Conservation (phyloP, 1,139 yeast species). For the Suhomyces bokatorum region DNA sequence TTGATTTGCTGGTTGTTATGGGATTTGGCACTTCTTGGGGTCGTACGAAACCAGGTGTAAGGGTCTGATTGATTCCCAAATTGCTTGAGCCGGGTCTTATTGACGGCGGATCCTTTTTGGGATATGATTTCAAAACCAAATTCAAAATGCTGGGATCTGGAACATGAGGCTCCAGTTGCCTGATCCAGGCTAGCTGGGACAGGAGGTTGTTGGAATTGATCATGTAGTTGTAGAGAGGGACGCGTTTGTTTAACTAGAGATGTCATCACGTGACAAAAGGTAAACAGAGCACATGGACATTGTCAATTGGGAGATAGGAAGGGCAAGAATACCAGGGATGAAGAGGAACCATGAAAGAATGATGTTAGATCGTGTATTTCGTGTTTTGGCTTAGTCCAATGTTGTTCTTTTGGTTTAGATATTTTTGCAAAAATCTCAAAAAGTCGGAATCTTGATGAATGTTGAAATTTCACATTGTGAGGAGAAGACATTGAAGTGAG, state of each 20-base stretch:
- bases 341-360: too few species aligned
- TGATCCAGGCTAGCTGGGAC: conserved; percentile 12
- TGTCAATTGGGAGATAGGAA: background rate
- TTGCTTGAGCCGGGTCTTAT: background rate
- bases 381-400: too few species aligned
- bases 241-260: conserved; percentile 5
- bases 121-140: conserved; percentile 8
- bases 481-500: too few species aligned
- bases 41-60: background rate
- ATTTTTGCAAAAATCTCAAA: too few species aligned
- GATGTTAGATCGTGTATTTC: too few species aligned
- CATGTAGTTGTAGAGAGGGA: conserved; percentile 5
- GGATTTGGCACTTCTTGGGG: background rate
- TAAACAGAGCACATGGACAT: background rate
- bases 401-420: too few species aligned
- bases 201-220: conserved; percentile 14
- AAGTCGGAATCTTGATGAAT: too few species aligned
- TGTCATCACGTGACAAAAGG: conserved; percentile 1
- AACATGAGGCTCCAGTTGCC: conserved; percentile 10
- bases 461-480: too few species aligned
- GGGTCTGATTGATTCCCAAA: background rate
- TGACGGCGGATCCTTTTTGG: conserved; percentile 4
- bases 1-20: background rate
- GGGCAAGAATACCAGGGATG: background rate
- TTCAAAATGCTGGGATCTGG: conserved; percentile 7